These are phyloP conservation scores for Rugosomyces carneus DNA, from an alignment of 1,284 basidiomycete genomes.

Conservation along the genomic window DNA sequence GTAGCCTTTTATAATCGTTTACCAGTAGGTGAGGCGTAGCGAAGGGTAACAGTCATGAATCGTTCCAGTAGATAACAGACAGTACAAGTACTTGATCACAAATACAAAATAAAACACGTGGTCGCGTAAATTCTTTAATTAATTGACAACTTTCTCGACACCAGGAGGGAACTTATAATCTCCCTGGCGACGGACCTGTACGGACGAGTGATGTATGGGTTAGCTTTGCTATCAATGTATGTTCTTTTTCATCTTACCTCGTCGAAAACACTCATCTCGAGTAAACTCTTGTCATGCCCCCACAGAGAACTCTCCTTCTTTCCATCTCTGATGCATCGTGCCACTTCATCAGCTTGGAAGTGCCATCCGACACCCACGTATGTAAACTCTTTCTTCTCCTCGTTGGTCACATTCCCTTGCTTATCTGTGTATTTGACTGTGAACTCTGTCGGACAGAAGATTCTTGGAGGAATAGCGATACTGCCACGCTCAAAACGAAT, in stretches of 20 bases:
- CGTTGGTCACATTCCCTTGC: conserved; percentile 40
- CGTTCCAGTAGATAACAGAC: not conserved
- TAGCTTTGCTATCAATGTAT: not conserved
- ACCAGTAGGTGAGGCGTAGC: not conserved
- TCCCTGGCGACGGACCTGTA: conserved; percentile 36
- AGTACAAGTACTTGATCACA: not conserved
- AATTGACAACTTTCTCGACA: conserved; percentile 30
- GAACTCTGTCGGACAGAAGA: conserved; percentile 59
- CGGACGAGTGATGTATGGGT: not conserved
- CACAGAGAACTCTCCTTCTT: conserved; percentile 71
- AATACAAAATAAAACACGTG: conserved; percentile 1
- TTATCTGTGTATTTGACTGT: conserved; percentile 58
- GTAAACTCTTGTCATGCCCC: conserved; percentile 69
- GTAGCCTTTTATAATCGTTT: not conserved
- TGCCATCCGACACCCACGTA: conserved; percentile 64
- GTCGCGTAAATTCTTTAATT: not conserved
- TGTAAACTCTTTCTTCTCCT: conserved; percentile 49
- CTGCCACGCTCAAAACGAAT: conserved; percentile 67
- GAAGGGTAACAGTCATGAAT: not conserved
- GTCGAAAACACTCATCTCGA: conserved; percentile 80
- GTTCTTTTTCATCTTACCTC: conserved; percentile 41
- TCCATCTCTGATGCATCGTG: conserved; percentile 69
- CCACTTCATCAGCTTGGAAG: conserved; percentile 82
- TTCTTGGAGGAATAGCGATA: conserved; percentile 56
- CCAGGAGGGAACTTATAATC: conserved; percentile 34